Conservation (phyloP, 805 yeast species). For the Priceomyces fermenticarens region DNA sequence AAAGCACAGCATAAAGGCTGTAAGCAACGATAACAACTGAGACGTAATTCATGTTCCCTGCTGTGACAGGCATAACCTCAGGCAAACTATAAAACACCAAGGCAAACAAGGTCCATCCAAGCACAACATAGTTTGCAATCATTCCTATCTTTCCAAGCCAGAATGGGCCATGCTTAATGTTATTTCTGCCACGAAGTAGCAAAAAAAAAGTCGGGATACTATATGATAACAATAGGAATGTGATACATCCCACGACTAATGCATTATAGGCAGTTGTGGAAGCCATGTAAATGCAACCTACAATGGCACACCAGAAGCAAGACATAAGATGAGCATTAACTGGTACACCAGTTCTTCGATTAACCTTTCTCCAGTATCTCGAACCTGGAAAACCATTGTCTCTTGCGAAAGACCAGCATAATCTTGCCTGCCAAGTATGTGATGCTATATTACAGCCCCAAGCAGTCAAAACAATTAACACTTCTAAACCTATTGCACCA, state of each 20-base stretch:
- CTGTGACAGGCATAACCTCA: conserved; percentile 55
- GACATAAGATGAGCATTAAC: conserved; percentile 59
- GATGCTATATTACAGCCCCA: conserved; percentile 57
- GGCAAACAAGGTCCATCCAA: conserved; percentile 59
- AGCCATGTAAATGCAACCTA: conserved; percentile 63
- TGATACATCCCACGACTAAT: conserved; percentile 58
- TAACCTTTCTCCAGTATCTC: conserved; percentile 46
- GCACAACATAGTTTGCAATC: conserved; percentile 46
- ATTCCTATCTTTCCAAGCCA: conserved; percentile 60
- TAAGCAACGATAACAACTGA: conserved; percentile 48
- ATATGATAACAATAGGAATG: conserved; percentile 57
- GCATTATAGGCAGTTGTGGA: conserved; percentile 67
- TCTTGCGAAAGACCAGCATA: conserved; percentile 67
- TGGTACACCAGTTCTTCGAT: conserved; percentile 51
- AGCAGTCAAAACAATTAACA: conserved; percentile 52
- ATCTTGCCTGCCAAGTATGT: conserved; percentile 69
- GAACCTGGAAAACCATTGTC: conserved; percentile 63
- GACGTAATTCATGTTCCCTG: conserved; percentile 66
- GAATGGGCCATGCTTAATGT: conserved; percentile 60
- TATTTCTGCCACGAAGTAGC: conserved; percentile 47
- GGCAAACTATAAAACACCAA: conserved; percentile 66
- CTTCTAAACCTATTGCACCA: conserved; percentile 53
- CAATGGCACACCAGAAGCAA: conserved; percentile 48
- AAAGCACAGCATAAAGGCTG: conserved; percentile 32
- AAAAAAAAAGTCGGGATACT: conserved; percentile 51